These are phyloP conservation scores for Schizonepeta tenuifolia DNA, from an alignment of 257 asterid genomes.

Conservation along the genomic window DNA sequence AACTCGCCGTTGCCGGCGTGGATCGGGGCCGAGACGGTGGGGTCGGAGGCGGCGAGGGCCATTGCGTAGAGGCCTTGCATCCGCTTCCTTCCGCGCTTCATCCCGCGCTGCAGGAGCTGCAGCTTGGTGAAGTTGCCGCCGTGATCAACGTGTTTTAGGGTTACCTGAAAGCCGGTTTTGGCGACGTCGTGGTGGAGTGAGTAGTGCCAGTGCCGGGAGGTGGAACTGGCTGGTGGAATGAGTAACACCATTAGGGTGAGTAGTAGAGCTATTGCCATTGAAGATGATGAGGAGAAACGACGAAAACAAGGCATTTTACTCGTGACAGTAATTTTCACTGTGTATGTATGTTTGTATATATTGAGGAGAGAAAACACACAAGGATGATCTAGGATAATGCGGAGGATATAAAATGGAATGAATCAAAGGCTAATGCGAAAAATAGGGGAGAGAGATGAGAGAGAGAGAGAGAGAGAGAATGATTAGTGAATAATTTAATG, in stretches of 20 bases:
- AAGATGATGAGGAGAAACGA: background rate
- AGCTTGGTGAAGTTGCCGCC: constrained; percentile 62
- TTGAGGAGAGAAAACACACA: background rate
- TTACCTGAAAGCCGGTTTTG: constrained; percentile 55
- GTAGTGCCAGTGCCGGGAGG: constrained; percentile 55
- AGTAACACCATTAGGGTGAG: constrained; percentile 29
- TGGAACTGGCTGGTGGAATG: constrained; percentile 42
- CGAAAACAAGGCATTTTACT: background rate
- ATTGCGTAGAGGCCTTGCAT: constrained; percentile 45
- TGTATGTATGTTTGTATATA: background rate
- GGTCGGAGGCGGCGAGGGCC: constrained; percentile 48
- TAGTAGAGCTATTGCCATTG: constrained; percentile 28
- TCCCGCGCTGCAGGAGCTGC: constrained; percentile 63
- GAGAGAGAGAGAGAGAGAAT: constrained; percentile 17
- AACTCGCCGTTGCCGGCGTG: constrained; percentile 89
- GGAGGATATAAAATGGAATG: constrained; percentile 14
- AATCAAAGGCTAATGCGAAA: constrained; percentile 19
- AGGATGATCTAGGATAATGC: background rate
- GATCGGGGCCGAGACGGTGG: constrained; percentile 50
- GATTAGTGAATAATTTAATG: constrained; percentile 11
- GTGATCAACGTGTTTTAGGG: constrained; percentile 63
- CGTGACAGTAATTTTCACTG: background rate
- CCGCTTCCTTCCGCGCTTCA: constrained; percentile 67
- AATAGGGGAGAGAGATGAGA: background rate
- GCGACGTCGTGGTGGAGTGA: constrained; percentile 4